Percentiles rank a stretch among this genome's conserved stretches.
Conservation (phyloP, 1,139 yeast species). For the Geotrichum carabidarum region DNA sequence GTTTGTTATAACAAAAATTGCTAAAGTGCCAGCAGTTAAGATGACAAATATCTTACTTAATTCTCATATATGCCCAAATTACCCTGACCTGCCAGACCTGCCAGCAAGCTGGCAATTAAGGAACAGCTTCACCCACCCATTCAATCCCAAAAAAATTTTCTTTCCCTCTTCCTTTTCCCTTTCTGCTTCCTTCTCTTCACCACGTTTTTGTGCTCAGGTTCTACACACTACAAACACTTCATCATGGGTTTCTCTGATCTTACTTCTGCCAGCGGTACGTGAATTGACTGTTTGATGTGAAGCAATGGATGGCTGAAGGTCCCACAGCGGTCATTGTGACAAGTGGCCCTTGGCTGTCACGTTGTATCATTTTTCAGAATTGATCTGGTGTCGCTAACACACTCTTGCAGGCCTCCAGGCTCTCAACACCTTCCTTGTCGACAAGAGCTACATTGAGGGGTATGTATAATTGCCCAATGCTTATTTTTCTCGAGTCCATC, state of each 20-base stretch:
- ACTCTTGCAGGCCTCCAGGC: slow-evolving; percentile 56
- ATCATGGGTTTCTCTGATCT: slow-evolving; percentile 43
- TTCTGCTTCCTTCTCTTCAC: slow-evolving; percentile 5
- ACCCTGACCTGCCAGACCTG: background rate
- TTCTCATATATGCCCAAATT: background rate
- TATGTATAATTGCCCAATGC: slow-evolving; percentile 44
- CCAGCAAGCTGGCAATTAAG: background rate
- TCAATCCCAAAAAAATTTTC: background rate
- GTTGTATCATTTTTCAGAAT: too few relatives aligned
- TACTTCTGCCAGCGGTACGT: slow-evolving; percentile 41
- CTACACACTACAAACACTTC: background rate
- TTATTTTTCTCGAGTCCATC: slow-evolving; percentile 6
- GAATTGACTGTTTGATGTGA: background rate
- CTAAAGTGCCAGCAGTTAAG: background rate
- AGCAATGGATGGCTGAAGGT: background rate
- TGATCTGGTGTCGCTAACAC: slow-evolving; percentile 1
- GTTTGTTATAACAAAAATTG: too few relatives aligned
- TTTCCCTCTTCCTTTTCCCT: background rate
- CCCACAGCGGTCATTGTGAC: background rate
- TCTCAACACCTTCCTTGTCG: slow-evolving; percentile 82
- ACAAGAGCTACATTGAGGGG: slow-evolving; percentile 93
- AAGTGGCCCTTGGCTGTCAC: background rate
- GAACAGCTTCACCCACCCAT: too few relatives aligned
- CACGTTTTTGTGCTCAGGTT: background rate
- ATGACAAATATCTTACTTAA: background rate